Base-by-base conservation (phyloP, 495 filamentous ascomycete genomes). In the Glonium stellatum region DNA sequence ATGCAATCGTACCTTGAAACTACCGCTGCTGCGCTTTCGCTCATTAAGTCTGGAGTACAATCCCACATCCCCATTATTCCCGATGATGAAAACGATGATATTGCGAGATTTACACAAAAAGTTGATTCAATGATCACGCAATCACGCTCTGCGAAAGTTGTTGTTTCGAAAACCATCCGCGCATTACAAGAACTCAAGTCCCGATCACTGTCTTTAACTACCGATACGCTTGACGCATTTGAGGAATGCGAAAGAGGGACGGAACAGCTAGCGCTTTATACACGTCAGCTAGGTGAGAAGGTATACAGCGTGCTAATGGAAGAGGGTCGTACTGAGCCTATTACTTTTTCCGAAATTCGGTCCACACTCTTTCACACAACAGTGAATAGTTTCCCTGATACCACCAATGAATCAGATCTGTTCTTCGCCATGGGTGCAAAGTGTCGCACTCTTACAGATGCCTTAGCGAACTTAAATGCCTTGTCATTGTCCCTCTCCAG, bases 1-100 rank as follows among this genome's bases (percentile, higher is more conserved):
- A 81, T 95, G 78, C 90, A 95, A 68, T 88, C 84, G 60, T 83
- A 92, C 59, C 79, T 96, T 27, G 92, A 97, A 46, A 87, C 83
- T 55, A 79, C 87, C 3, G 87, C 89, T 10, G 76, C 83, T 0
- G 82, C 84, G 8, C 79, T 96, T 50, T 73, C 81, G 13, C 76
- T 84, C 4, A 68, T 84, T 13, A 87, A 79, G 58, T 67, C 73
- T 42, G 80, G 92, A 75, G 78, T 92, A 1, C 82, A 86, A 67
- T 76, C 80, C 12, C 84, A 85, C 48, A 64, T 87, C 4, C 74
- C 71, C 19, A 71, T 72, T 1, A 78, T 82, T 13, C 80, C 84
- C 18, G 81, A 84, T 56, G 34, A 37, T 0, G 76, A 77, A 44
- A 69, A 73, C 11, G 77, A 78, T 34, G 87, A 87, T 59, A 80